Evolutionary conservation across 75 land plant species (phyloP).

Genomic region (Adiantum capillusveneris): DNA sequence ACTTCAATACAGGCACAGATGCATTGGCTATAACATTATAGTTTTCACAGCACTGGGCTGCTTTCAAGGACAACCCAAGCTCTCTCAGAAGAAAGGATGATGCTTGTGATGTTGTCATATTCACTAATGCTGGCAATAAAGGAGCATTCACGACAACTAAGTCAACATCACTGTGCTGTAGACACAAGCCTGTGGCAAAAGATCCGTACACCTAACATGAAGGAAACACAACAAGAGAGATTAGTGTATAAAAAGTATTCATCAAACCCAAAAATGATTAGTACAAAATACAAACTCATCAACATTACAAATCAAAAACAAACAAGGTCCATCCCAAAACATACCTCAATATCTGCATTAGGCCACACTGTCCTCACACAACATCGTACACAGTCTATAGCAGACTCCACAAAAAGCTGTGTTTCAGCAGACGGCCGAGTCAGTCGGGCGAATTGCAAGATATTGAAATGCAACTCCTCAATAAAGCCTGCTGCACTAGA

Average conservation of each 20-base stretch:
- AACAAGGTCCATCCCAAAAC: background rate
- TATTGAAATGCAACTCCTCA: conserved; percentile 31
- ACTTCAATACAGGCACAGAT: conserved; percentile 35
- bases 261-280: conserved; percentile 1
- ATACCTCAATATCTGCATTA: conserved; percentile 37
- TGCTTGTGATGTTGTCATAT: conserved; percentile 2
- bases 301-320: background rate
- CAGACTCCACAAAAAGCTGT: conserved; percentile 27
- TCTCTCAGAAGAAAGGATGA: conserved; percentile 17
- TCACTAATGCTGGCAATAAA: conserved; percentile 8
- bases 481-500: conserved; percentile 7
- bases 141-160: conserved; percentile 30
- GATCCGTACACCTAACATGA: conserved; percentile 36
- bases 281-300: background rate
- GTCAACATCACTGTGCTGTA: conserved; percentile 42
- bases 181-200: conserved; percentile 41
- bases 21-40: conserved; percentile 26
- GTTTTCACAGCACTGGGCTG: conserved; percentile 27
- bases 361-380: conserved; percentile 34
- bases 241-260: background rate
- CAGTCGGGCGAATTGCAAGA: conserved; percentile 25
- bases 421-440: conserved; percentile 25
- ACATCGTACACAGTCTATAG: conserved; percentile 24
- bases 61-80: conserved; percentile 19
- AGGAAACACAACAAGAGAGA: conserved; percentile 1